Evolutionary conservation across 495 filamentous ascomycete species (phyloP), one percentile per base, ranked within the genome.

Genomic region (Pyrenopolyporus hunteri): DNA sequence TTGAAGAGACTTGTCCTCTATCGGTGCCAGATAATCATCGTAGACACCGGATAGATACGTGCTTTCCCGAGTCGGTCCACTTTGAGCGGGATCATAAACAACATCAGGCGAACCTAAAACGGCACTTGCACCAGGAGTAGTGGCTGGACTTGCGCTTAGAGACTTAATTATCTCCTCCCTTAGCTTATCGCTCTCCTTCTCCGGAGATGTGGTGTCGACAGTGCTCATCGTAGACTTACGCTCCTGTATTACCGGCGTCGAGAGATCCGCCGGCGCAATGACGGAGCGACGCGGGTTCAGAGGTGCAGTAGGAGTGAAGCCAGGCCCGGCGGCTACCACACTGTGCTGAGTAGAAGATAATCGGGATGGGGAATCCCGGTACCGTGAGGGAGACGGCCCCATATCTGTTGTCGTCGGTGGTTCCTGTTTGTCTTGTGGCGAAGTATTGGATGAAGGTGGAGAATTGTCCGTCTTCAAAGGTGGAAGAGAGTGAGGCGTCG

Each of bases 131-230:
- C 53, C 47, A 28, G 66, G 57, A 1, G 66, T 59, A 19, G 51
- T 54, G 1, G 63, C 25, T 4, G 69, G 66, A 32, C 63, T 50
- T 37, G 66, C 50, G 37, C 82, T 91, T 9, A 94, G 73, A n/a
- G 85, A 89, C 29, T 83, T 84, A 20, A 92, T 89, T 28, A 95
- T 95, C 62, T 96, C 92, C 59, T 91, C 87, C 23, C 87, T 77
- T 44, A 95, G 73, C 46, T 85, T 81, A 56, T 96, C 92, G 63
- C 82, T 93, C 62, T 95, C 89, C 28, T 86, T 82, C 48, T 90
- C 81, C 1, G 78, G 76, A 43, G 87, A 78, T 9, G 80, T 72
- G 1, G 79, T 82, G 13, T 77, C 73, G 4, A 85, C 81, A 3
- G 84, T 82, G 45, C 83, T 86, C 45, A 84, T 69, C 5, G 80